Conservation (phyloP, 139 green algal genomes). For the Pseudopediastrum boryanum region DNA sequence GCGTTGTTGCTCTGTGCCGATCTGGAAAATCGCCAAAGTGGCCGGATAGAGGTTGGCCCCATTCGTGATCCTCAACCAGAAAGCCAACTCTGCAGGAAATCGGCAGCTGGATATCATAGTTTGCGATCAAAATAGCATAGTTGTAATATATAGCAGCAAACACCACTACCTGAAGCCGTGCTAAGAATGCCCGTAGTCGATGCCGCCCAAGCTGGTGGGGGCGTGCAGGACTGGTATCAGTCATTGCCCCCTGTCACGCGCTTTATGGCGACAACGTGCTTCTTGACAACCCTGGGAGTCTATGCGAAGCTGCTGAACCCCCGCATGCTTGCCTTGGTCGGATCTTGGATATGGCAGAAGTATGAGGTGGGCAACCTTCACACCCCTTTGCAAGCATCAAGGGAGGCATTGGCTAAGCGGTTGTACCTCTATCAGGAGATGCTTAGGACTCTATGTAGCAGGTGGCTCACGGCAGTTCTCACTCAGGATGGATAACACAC, state of each 20-base stretch:
- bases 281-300: slow-evolving; percentile 14
- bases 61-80: no score
- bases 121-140: no score
- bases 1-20: no score
- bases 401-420: no score
- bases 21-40: no score
- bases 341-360: slow-evolving; percentile 44
- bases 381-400: no score
- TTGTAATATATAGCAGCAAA: no score
- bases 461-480: background rate
- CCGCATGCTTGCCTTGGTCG: slow-evolving; percentile 43
- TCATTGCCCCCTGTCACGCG: slow-evolving; percentile 64
- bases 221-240: slow-evolving; percentile 50
- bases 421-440: no score
- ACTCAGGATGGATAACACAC: background rate
- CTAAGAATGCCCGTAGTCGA: slow-evolving; percentile 15
- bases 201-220: slow-evolving; percentile 29
- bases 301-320: slow-evolving; percentile 45
- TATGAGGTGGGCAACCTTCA: slow-evolving; percentile 60
- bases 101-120: no score
- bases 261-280: slow-evolving; percentile 42
- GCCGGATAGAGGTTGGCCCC: no score
- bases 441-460: background rate
- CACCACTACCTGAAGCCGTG: background rate
- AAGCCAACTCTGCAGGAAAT: no score